Evolutionary conservation across 768 basidiomycete species (phyloP), one percentile per base, ranked within the genome.

Genomic region (Tulasnella sp.): DNA sequence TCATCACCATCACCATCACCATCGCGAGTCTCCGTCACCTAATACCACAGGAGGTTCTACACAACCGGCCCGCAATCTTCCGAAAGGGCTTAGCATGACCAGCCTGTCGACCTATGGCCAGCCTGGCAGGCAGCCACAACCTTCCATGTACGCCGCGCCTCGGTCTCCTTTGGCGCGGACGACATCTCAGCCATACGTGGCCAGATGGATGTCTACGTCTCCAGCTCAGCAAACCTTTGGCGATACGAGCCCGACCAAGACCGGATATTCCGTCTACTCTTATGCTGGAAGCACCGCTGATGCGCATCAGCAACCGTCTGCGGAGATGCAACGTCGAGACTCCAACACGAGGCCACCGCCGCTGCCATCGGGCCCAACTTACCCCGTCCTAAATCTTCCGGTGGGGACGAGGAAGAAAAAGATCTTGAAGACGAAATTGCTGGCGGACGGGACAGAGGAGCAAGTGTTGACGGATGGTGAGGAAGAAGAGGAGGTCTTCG

Each of bases 401-500:
- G 27, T 44, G 3, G 48, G 30, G 17, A 51, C 21, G 48, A 26
- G 48, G 30, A 59, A 59, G 47, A 51, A 51, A 47, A 27, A 49
- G 1, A 47, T 59, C 21, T 38, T 19, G 58, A 38, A 59, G 48
- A 50, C 11, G 1, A 47, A 49, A 17, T 30, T 50, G 23, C 7
- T 29, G 4, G 26, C 51, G 15, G 27, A 59, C 27, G 58, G 47
- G 23, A 19, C 9, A 17, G 58, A 48, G 10, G 29, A 59, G 1
- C 29, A 59, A 21, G 58, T 59, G 11, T 30, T 32, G 34, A 47
- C 49, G 1, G 58, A 59, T 17, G 27, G 47, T 7, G 58, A 59
- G 42, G 58, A 59, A 38, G 58, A 59, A 29, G 58, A 59, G 48
- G 47, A 59, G 5, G 58, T 59, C 21, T 59, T 49, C 47, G 30